phyloP scores from a whole-genome alignment of 805 yeast genomes.

The Wickerhamiella nectarea region DNA sequence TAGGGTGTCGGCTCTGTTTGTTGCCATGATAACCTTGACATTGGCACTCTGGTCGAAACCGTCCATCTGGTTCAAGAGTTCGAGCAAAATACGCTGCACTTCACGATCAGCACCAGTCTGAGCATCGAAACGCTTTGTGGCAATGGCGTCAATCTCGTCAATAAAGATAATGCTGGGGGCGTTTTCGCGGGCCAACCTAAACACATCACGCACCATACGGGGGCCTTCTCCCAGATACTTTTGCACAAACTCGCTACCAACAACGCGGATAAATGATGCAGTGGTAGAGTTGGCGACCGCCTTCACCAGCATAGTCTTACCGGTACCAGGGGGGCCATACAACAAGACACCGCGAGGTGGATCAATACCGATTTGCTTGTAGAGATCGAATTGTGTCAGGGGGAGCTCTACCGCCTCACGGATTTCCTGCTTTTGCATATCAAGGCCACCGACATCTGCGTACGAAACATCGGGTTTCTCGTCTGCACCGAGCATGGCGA shows the following conservation, averaged over 20 bases:
- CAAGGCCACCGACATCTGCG: constrained; percentile 97
- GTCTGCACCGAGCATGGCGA: constrained; percentile 85
- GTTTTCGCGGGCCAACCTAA: constrained; percentile 92
- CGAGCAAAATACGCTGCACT: constrained; percentile 94
- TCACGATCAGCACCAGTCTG: constrained; percentile 99
- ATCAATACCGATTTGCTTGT: constrained; percentile 95
- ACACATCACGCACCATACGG: constrained; percentile 97
- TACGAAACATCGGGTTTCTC: constrained; percentile 93
- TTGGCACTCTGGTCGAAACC: constrained; percentile 94
- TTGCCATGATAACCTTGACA: constrained; percentile 98
- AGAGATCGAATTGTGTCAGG: constrained; percentile 85
- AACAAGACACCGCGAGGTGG: constrained; percentile 96
- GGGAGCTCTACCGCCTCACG: constrained; percentile 98
- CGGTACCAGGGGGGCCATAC: constrained; percentile 99
- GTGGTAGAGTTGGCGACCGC: constrained; percentile 97
- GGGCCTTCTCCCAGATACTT: constrained; percentile 99
- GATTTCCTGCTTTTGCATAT: constrained; percentile 98
- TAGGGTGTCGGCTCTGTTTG: constrained; percentile 97
- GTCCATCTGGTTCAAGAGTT: constrained; percentile 95
- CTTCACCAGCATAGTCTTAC: constrained; percentile 96
- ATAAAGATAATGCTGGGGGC: constrained; percentile 94
- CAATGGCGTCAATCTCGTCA: constrained; percentile 98
- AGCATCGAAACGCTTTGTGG: constrained; percentile 97
- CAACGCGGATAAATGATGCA: constrained; percentile 91
- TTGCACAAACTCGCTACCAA: constrained; percentile 96